Percentiles rank a stretch among this genome's conserved stretches.
These are phyloP conservation scores for Microbotryum violaceum DNA, from an alignment of 1,284 basidiomycete species.

Conservation along the genomic window DNA sequence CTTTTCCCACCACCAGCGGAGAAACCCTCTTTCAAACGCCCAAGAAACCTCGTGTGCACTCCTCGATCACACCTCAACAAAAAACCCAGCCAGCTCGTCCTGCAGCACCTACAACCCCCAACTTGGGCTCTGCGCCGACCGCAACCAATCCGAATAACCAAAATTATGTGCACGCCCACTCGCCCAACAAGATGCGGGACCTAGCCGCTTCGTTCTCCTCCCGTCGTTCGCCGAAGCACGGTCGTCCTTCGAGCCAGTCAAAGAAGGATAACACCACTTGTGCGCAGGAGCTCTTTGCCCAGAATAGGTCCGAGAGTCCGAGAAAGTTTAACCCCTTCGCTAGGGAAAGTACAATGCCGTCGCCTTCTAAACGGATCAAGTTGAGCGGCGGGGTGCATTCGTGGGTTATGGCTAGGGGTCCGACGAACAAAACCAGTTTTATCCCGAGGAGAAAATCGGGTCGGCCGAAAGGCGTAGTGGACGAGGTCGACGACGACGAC, in stretches of 20 bases:
- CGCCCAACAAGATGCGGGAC: constrained; percentile 25
- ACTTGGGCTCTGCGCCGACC: not conserved
- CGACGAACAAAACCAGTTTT: too few relatives aligned
- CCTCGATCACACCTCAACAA: not conserved
- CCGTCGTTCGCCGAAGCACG: constrained; percentile 16
- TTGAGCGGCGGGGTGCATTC: too few relatives aligned
- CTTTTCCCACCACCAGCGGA: not conserved
- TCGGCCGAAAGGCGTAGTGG: too few relatives aligned
- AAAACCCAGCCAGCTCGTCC: not conserved
- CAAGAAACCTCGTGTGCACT: constrained; percentile 11
- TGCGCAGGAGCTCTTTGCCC: not conserved
- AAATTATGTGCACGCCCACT: constrained; percentile 24
- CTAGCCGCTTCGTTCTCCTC: constrained; percentile 25
- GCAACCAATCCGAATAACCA: too few relatives aligned
- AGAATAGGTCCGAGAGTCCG: not conserved
- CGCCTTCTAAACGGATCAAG: not conserved
- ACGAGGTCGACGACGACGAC: not conserved
- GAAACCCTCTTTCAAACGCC: constrained; percentile 15
- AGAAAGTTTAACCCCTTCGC: constrained; percentile 4
- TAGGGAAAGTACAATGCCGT: not conserved
- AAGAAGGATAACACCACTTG: not conserved
- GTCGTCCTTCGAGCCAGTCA: not conserved
- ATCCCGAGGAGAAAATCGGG: not conserved
- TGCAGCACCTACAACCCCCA: not conserved
- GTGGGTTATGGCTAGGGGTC: too few relatives aligned